Conservation (phyloP, 139 green algal genomes). For the Chlorella sp. region DNA sequence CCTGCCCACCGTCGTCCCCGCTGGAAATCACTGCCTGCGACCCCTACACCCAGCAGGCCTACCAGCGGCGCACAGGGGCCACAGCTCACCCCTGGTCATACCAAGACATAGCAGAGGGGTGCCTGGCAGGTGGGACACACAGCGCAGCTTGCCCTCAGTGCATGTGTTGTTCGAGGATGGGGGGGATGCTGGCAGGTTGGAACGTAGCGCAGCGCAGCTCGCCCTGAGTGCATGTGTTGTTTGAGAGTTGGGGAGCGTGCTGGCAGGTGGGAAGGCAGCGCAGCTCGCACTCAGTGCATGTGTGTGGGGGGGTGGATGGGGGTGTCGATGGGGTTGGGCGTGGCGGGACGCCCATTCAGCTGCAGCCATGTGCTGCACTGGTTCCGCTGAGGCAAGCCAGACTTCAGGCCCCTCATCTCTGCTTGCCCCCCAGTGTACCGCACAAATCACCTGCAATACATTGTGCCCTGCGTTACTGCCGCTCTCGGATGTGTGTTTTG, state of each 20-base stretch:
- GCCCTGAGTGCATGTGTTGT: neutral
- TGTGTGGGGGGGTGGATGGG: neutral
- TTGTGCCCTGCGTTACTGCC: no score
- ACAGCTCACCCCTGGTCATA: neutral
- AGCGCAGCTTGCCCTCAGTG: neutral
- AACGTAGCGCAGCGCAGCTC: neutral
- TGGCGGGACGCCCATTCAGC: no score
- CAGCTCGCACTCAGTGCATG: neutral
- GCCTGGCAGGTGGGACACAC: neutral
- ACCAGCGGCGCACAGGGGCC: neutral
- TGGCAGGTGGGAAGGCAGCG: neutral
- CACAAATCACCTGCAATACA: no score
- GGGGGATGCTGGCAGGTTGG: neutral
- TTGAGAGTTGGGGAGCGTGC: neutral
- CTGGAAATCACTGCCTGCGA: slow-evolving; percentile 18
- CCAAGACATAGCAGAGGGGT: slow-evolving; percentile 15
- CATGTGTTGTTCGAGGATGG: neutral
- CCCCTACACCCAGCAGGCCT: slow-evolving; percentile 8
- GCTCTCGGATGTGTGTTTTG: no score
- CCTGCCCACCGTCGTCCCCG: neutral
- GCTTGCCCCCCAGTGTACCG: no score
- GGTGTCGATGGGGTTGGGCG: no score
- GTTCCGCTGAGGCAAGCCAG: no score
- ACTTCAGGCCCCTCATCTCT: no score
- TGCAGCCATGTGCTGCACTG: no score